A percentile compares a stretch with the other conserved stretches of the same genome.
Evolutionary conservation across 768 basidiomycete genomes (phyloP).

Genomic region (Flagelloscypha sp.): DNA sequence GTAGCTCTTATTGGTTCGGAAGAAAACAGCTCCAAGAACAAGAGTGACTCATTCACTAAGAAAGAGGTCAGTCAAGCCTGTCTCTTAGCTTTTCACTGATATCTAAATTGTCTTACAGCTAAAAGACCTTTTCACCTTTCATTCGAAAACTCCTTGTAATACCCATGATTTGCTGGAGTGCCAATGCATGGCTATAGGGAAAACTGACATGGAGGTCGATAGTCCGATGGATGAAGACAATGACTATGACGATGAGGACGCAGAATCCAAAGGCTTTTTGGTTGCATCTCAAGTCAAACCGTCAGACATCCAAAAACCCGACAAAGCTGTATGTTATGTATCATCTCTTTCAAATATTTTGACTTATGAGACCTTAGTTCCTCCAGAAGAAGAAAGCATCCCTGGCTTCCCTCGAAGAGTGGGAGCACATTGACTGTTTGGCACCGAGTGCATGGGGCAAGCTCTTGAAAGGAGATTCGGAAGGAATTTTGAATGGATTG

Average conservation of each 20-base stretch:
- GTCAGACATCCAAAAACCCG: conserved; percentile 34
- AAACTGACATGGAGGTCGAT: conserved; percentile 2
- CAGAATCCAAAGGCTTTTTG: conserved; percentile 44
- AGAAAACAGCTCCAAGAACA: conserved; percentile 43
- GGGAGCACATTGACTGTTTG: conserved; percentile 80
- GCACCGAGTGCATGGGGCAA: conserved; percentile 32
- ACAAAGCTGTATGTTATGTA: conserved; percentile 44
- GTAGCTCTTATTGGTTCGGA: conserved; percentile 12
- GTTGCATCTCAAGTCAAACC: conserved; percentile 54
- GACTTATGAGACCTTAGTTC: conserved; percentile 34
- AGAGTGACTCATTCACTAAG: conserved; percentile 78
- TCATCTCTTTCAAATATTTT: neutral
- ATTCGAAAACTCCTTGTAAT: conserved; percentile 71
- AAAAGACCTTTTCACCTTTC: conserved; percentile 86
- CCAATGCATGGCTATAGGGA: conserved; percentile 38
- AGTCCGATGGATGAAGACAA: conserved; percentile 15
- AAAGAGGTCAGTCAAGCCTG: conserved; percentile 59
- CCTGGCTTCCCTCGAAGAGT: conserved; percentile 68
- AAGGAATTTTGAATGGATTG: conserved; percentile 2
- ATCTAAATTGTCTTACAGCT: conserved; percentile 39
- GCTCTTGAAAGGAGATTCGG: conserved; percentile 28
- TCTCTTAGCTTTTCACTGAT: conserved; percentile 1
- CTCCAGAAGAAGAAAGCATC: conserved; percentile 58
- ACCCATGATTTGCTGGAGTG: conserved; percentile 92
- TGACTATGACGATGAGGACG: conserved; percentile 20